These are phyloP conservation scores for Talaromyces islandicus DNA, from an alignment of 2,329 filamentous ascomycete species.

Conservation along the genomic window DNA sequence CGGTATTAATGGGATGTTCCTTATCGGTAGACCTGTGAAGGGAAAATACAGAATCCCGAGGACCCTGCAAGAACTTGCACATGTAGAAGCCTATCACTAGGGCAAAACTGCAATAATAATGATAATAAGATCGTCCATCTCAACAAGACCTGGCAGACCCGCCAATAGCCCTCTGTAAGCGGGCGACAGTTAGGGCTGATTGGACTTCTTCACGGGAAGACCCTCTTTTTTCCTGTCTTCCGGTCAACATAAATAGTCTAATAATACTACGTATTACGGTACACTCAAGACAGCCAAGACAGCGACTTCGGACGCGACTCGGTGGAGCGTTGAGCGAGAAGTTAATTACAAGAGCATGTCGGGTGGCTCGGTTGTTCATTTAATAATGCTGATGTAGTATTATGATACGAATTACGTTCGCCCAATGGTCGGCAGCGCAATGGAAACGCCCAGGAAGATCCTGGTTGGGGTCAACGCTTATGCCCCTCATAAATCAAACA, in stretches of 20 bases:
- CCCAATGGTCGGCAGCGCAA: background rate
- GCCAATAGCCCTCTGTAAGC: background rate
- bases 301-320: background rate
- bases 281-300: too few species aligned
- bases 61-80: background rate
- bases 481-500: background rate
- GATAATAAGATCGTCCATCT: background rate
- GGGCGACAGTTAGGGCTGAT: background rate
- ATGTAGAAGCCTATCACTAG: background rate
- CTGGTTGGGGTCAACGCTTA: slow-evolving; percentile 37
- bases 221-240: background rate
- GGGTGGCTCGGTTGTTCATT: background rate
- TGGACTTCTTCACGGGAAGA: background rate
- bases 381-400: too few species aligned
- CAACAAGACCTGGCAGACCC: background rate
- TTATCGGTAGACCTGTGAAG: background rate
- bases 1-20: background rate
- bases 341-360: background rate
- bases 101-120: background rate
- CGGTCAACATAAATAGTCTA: background rate
- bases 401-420: background rate
- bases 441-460: slow-evolving; percentile 7
- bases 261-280: too few species aligned
- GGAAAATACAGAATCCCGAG: background rate
- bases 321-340: background rate